Evolutionary conservation across 129 eudicot genomes (phyloP), one percentile per base, ranked within the genome.

Genomic region (Artemisia tridentata): DNA sequence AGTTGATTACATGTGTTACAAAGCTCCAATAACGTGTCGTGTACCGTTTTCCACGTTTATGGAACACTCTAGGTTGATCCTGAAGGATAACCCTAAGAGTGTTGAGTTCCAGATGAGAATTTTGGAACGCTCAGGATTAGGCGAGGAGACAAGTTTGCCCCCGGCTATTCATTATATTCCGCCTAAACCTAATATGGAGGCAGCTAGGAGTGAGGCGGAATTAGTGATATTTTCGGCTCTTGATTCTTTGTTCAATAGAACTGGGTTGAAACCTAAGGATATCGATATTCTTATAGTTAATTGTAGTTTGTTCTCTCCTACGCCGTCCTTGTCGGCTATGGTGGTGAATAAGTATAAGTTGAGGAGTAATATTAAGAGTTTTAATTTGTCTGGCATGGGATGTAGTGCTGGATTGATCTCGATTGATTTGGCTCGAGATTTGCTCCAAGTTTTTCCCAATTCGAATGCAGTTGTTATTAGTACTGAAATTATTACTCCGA

Each of bases 31-130:
- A 25, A 80, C 83, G 0, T 79, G 78, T 29, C 84, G 97, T 2
- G 95, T 85, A 1, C 97, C 97, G 5, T 87, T 85, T 65, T 78
- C 97, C 0, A 87, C 95, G 5, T 91, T 91, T 80, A 91, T 91
- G 90, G 97, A 91, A 29, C 97, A 91, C 34, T 81, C 88, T 0
- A 75, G 84, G 2, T 66, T 91, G 8, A 85, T 9, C 66, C 69
- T 87, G 5, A 81, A 81, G 12, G 89, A 79, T 41, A 83, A 88
- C 43, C 88, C 87, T 14, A 88, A 85, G 25, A 79, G 88, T 16
- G 95, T 88, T 2, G 89, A 91, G 3, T 91, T 91, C 78, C 95
- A 87, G 58, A 88, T 85, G 91, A 68, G 86, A 47, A 91, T 91
- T 56, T 79, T 91, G 0, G 97, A 91, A 50, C 74, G 95, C 3